Base-by-base conservation (phyloP, 2,329 filamentous ascomycete genomes). In the Penicillium vulpinum region DNA sequence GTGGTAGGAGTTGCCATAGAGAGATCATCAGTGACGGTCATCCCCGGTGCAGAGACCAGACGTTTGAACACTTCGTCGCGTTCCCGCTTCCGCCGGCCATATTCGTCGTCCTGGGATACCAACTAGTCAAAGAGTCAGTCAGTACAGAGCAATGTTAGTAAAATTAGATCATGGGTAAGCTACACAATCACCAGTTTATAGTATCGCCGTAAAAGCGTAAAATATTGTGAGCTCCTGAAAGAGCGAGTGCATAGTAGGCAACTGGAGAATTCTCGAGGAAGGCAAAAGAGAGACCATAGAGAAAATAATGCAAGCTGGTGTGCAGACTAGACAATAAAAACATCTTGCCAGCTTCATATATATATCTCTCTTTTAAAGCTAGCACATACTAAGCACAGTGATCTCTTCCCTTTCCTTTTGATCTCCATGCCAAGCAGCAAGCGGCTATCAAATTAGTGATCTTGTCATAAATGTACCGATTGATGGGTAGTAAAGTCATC, bases 71-170 rank as follows among this genome's bases (percentile, higher is more conserved):
- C 60, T 36, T 51, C 48, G 39, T 59, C 57, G 58, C 61, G 58
- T 66, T 65, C 62, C 62, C 63, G 63, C 60, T 61, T 65, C 64
- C 60, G 62, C 57, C 63, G 61, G 62, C 57, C 61, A 56, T 56
- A 60, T 65, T 63, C 63, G 58, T 68, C 54, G 18, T 56, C 47
- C 52, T 56, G 57, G 43, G 48, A 59, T 54, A 60, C 61, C 22
- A 67, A 60, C 57, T 58, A 60, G 60, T 73, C 70, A 54, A 75
- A 65, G 57, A 73, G 66, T 68, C 73, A 70, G 68, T 74, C 73
- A 63, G 70, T 52, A 26, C 73, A 50, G 48, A 72, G 66, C 22
- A 70, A 69, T 73, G 29, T 10, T 3, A 43, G 36, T 46, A 45
- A 58, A 61, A 44, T 5, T 41, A 18, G 11, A 8, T 24, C 43